These are phyloP conservation scores for Lophium mytilinum DNA, from an alignment of 495 filamentous ascomycete species.

Conservation along the genomic window DNA sequence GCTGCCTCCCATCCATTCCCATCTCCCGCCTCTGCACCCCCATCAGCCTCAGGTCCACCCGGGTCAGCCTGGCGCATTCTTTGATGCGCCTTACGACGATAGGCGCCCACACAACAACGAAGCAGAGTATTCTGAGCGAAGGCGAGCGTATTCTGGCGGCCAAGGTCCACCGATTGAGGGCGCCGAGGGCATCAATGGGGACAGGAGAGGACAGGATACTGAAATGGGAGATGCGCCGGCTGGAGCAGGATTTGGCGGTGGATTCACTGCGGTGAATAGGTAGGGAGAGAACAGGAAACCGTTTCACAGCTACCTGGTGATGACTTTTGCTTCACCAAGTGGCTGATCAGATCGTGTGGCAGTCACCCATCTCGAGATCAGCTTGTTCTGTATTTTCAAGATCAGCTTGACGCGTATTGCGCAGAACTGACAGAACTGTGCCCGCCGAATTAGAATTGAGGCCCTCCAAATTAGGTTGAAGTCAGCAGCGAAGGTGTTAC, in stretches of 20 bases:
- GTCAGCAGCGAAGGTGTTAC: too few species aligned
- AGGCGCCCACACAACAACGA: constrained; percentile 9
- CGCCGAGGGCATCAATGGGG: constrained; percentile 25
- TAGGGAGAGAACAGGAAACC: neutral
- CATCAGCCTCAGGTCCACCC: neutral
- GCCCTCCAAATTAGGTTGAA: too few species aligned
- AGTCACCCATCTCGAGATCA: neutral
- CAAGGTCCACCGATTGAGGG: constrained; percentile 10
- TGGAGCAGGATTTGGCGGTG: constrained; percentile 6
- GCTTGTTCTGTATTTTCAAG: neutral
- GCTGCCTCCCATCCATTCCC: constrained; percentile 9
- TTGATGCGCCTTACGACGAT: constrained; percentile 16
- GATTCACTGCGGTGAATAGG: constrained; percentile 28
- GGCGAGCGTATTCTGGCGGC: constrained; percentile 17
- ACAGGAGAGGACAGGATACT: constrained; percentile 10
- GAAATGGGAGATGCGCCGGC: constrained; percentile 19
- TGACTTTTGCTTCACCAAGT: neutral
- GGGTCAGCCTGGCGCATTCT: constrained; percentile 3
- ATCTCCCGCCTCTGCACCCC: constrained; percentile 17
- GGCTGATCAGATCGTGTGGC: neutral
- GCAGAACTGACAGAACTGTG: too few species aligned
- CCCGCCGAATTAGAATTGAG: too few species aligned
- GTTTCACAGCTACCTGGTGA: neutral
- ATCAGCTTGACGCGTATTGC: neutral
- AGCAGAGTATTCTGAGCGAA: constrained; percentile 8